Base-by-base conservation (phyloP, 2,329 filamentous ascomycete species). In the Ceratocystis albifundus region DNA sequence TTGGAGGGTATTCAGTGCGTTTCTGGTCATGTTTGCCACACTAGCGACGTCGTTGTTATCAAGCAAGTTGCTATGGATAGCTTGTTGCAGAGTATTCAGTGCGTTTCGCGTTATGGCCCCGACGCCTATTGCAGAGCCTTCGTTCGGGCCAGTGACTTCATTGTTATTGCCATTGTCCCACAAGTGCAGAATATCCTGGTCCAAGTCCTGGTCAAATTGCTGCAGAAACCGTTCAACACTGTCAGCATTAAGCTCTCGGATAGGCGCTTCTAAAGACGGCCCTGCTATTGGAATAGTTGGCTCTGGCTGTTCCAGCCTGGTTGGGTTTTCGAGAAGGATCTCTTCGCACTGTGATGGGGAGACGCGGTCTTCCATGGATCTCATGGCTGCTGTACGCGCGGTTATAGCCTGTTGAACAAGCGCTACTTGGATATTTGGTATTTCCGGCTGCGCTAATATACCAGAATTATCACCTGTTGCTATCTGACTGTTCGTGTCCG, bases 161-260 rank as follows among this genome's bases (percentile, higher is more conserved):
- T 59, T n/a, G 2, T 36, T n/a, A 20, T 76, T 75, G 1, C 78
- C 77, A 4, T 77, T 77, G 12, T 76, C 79, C 82, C 84, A 86
- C 62, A 87, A 80, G 36, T 80, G 80, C 36, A 86, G 71, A 67
- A 86, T 80, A 66, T 84, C 83, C 7, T 80, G 78, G 20, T 82
- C 80, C 0, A 80, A 80, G 17, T 83, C 80, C 7, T 76, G 76
- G 10, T 78, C 74, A 6, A 72, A 66, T 22, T 68, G 66, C 41
- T 66, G 64, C n/a, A 68, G 53, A 44, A 68, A 68, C 20, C 66
- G 59, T 17, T 68, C 66, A 10, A 68, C 66, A 50, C 64, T 66
- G n/a, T 68, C 66, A 12, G 64, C 66, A 48, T 68, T 64, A 7
- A 68, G 64, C 53, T 68, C 64, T 46, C 65, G 64, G 44, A 68